A percentile compares a stretch with the other conserved stretches of the same genome.
Conservation (phyloP, 1,284 basidiomycete genomes). For the Takashimella koratensis region DNA sequence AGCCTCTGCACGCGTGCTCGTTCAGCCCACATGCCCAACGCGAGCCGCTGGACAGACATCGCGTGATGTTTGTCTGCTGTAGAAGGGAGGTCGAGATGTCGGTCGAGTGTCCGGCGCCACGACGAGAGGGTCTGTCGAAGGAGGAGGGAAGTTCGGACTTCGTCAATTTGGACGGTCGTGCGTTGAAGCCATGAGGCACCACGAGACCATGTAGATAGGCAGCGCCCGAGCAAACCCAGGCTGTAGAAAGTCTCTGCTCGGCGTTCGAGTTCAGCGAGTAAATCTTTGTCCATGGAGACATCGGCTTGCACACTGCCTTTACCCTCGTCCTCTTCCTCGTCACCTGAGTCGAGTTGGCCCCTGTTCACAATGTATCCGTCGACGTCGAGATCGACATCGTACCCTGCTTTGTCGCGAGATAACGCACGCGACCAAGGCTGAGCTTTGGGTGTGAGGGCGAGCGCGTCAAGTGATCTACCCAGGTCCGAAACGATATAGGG, state of each 20-base stretch:
- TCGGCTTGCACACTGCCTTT: not conserved
- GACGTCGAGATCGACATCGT: not conserved
- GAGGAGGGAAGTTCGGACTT: slow-evolving; percentile 34
- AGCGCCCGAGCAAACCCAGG: slow-evolving; percentile 39
- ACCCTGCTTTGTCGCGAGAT: not conserved
- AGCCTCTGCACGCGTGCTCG: slow-evolving; percentile 18
- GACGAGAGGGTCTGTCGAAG: slow-evolving; percentile 35
- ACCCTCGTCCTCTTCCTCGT: not conserved
- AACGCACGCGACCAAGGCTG: not conserved
- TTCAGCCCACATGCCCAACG: slow-evolving; percentile 23
- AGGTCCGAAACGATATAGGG: slow-evolving; percentile 29
- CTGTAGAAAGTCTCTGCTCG: slow-evolving; percentile 39
- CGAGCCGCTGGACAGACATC: slow-evolving; percentile 15
- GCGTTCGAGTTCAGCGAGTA: slow-evolving; percentile 26
- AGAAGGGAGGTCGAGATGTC: slow-evolving; percentile 24
- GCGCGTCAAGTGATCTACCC: slow-evolving; percentile 10
- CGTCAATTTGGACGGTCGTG: slow-evolving; percentile 39
- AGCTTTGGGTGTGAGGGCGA: not conserved
- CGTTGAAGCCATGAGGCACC: slow-evolving; percentile 37
- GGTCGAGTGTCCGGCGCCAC: slow-evolving; percentile 28
- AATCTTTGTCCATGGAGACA: slow-evolving; percentile 8
- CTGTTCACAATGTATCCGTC: not conserved
- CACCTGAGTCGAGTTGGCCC: slow-evolving; percentile 10
- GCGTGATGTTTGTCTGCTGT: slow-evolving; percentile 34
- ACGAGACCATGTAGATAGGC: slow-evolving; percentile 42